Conservation (phyloP, 345 rosid species). For the Odontarrhena argentea region DNA sequence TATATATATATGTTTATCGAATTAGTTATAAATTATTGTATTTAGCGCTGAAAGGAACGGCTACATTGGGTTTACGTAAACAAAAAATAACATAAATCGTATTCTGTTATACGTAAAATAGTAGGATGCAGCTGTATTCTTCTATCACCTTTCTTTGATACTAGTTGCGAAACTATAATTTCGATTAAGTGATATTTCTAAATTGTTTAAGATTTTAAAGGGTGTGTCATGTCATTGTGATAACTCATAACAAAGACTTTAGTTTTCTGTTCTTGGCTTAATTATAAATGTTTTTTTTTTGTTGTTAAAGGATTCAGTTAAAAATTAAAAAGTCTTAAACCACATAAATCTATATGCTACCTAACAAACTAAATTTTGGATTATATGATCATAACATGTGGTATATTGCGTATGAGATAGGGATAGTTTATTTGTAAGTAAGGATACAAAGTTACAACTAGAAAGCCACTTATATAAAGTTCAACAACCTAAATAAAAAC, state of each 20-base stretch:
- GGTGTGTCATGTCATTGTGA: background rate
- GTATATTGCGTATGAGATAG: background rate
- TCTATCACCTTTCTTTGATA: background rate
- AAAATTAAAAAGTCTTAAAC: background rate
- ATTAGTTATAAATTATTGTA: background rate
- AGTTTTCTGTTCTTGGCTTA: background rate
- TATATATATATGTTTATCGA: too few species aligned
- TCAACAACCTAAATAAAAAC: slow-evolving; percentile 7
- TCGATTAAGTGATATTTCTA: background rate
- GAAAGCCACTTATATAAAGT: slow-evolving; percentile 18
- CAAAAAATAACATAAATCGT: background rate
- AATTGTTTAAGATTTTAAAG: background rate
- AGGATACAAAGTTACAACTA: background rate
- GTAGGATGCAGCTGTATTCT: background rate
- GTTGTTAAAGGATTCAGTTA: too few species aligned
- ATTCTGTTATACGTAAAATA: background rate
- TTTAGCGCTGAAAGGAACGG: background rate
- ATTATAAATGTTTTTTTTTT: too few species aligned
- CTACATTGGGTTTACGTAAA: background rate
- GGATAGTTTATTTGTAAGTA: background rate
- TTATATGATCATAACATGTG: slow-evolving; percentile 10
- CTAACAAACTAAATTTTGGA: slow-evolving; percentile 2
- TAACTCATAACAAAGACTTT: background rate
- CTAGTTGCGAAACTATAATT: background rate
- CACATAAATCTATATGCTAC: background rate